These are phyloP conservation scores for Ceratobasidium sp. DNA, from an alignment of 1,284 basidiomycete species.

Conservation along the genomic window DNA sequence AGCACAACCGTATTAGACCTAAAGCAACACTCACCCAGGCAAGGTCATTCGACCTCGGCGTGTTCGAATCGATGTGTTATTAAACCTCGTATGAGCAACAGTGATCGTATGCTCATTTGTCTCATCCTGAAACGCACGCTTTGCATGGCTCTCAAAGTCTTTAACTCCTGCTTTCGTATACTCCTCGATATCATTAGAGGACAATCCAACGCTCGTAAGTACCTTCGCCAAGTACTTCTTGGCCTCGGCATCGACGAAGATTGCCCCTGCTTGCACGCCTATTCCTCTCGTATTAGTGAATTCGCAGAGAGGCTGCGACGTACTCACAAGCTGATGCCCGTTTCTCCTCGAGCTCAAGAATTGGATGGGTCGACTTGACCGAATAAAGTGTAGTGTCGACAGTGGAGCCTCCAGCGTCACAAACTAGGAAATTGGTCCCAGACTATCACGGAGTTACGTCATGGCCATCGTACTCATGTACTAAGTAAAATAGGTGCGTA, in stretches of 20 bases:
- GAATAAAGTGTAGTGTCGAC: constrained; percentile 41
- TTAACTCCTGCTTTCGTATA: constrained; percentile 2
- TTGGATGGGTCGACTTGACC: constrained; percentile 9
- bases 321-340: constrained; percentile 35
- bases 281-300: neutral
- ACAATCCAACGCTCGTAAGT: neutral
- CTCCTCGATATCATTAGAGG: neutral
- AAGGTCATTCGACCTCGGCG: constrained; percentile 1
- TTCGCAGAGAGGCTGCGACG: neutral
- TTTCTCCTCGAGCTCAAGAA: constrained; percentile 30
- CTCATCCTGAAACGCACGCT: constrained; percentile 8
- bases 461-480: neutral
- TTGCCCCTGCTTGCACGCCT: constrained; percentile 36
- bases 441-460: neutral
- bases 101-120: neutral
- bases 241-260: constrained; percentile 21
- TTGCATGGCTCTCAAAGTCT: constrained; percentile 21
- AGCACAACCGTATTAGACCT: no score
- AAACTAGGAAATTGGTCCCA: constrained; percentile 38
- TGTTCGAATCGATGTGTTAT: neutral
- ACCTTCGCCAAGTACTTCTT: neutral
- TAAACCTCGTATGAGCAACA: neutral
- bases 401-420: constrained; percentile 42
- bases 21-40: neutral
- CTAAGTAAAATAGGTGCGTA: neutral